Evolutionary conservation across 352 stramenopile genomes (phyloP).

Genomic region (Pythium folliculosum): DNA sequence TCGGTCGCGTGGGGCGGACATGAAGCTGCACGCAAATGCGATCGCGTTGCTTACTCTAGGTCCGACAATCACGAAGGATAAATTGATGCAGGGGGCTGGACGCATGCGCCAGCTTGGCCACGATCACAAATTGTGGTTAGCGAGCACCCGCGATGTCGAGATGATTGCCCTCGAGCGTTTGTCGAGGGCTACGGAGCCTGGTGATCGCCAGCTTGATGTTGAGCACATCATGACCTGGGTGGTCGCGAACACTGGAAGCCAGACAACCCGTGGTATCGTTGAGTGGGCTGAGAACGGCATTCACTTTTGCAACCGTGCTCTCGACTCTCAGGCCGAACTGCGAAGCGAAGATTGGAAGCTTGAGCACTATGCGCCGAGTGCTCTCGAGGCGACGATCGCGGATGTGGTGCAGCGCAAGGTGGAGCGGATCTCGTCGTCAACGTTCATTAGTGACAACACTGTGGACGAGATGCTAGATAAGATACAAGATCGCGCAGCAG

Average conservation of each 20-base stretch:
- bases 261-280: slow-evolving; percentile 53
- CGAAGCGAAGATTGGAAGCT: slow-evolving; percentile 30
- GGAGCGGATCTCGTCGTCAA: background rate
- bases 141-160: slow-evolving; percentile 67
- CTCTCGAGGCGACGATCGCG: background rate
- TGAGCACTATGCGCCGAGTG: background rate
- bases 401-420: background rate
- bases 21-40: slow-evolving; percentile 79
- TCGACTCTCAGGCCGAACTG: slow-evolving; percentile 29
- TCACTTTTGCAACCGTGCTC: slow-evolving; percentile 45
- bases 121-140: slow-evolving; percentile 70
- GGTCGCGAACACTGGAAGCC: slow-evolving; percentile 77
- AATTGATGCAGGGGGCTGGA: slow-evolving; percentile 92
- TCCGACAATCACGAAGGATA: slow-evolving; percentile 89
- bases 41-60: slow-evolving; percentile 83
- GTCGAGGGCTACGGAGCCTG: slow-evolving; percentile 17
- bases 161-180: slow-evolving; percentile 32
- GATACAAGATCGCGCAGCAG: background rate
- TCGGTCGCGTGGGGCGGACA: slow-evolving; percentile 83
- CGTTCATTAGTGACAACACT: background rate
- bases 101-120: slow-evolving; percentile 80
- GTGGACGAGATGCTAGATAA: background rate
- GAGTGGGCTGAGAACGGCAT: slow-evolving; percentile 81
- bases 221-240: slow-evolving; percentile 67
- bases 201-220: background rate